These are phyloP conservation scores for Raffaelea albimanens DNA, from an alignment of 2,329 filamentous ascomycete species.

Conservation along the genomic window DNA sequence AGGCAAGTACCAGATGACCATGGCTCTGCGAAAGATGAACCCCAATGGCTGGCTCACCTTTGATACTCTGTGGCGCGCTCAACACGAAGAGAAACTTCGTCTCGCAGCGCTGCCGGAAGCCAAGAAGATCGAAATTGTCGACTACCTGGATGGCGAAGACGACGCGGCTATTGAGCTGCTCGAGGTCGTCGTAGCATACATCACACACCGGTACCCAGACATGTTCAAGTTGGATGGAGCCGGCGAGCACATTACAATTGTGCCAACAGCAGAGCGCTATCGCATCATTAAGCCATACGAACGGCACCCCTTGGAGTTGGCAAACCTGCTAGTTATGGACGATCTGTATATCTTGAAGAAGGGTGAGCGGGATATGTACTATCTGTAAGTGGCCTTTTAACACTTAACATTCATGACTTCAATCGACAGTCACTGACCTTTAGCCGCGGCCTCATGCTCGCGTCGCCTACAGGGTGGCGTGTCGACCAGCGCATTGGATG, in stretches of 20 bases:
- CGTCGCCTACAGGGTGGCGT: neutral
- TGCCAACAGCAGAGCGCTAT: neutral
- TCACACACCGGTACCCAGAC: neutral
- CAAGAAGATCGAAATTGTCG: neutral
- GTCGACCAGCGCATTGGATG: neutral
- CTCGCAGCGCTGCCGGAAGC: neutral
- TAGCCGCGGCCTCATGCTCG: neutral
- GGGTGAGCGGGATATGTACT: neutral
- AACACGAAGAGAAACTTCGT: neutral
- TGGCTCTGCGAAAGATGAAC: neutral
- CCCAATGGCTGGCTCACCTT: neutral
- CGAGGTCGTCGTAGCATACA: neutral
- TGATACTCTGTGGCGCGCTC: neutral
- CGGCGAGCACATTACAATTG: neutral
- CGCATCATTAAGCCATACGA: neutral
- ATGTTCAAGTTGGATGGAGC: neutral
- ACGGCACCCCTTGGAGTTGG: neutral
- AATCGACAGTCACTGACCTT: neutral
- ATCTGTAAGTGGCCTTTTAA: neutral
- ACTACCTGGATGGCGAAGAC: neutral
- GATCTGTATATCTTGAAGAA: neutral
- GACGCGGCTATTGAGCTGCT: neutral
- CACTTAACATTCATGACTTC: too few relatives aligned
- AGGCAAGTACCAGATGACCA: neutral
- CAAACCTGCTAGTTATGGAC: neutral